These are phyloP conservation scores for Blastocystis sp. DNA, from an alignment of 352 stramenopile species.

Conservation along the genomic window DNA sequence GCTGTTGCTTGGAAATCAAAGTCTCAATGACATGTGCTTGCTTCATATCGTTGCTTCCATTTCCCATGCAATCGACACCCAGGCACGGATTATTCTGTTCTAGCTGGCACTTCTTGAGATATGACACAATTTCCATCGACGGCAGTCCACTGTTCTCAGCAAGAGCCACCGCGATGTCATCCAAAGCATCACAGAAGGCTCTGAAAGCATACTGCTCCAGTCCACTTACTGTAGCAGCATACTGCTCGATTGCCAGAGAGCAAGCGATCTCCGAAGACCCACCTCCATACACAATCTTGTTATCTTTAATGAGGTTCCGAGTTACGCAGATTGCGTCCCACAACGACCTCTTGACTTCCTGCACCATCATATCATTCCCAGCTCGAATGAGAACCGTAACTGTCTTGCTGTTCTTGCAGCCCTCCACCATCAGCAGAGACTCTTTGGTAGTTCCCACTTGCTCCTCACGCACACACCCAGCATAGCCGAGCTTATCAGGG, in stretches of 20 bases:
- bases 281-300: constrained; percentile 96
- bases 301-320: constrained; percentile 98
- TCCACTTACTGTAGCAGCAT: constrained; percentile 73
- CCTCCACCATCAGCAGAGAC: constrained; percentile 95
- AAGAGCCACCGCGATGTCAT: constrained; percentile 97
- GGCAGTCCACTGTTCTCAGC: constrained; percentile 95
- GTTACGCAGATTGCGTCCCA: constrained; percentile 99
- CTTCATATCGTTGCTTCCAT: constrained; percentile 90
- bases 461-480: constrained; percentile 85
- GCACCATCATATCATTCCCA: constrained; percentile 98
- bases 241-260: constrained; percentile 82
- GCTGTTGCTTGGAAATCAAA: constrained; percentile 98
- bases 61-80: constrained; percentile 90
- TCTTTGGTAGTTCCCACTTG: constrained; percentile 93
- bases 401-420: constrained; percentile 91
- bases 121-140: constrained; percentile 93
- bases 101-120: constrained; percentile 86
- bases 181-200: constrained; percentile 93
- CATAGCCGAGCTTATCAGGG: constrained; percentile 88
- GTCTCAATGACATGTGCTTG: constrained; percentile 98
- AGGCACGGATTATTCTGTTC: constrained; percentile 87
- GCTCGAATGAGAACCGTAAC: constrained; percentile 95
- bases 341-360: constrained; percentile 96
- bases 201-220: constrained; percentile 95
- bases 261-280: constrained; percentile 93